Evolutionary conservation across 495 filamentous ascomycete species (phyloP), one percentile per base, ranked within the genome.

Genomic region (Penicillium riverlandense): DNA sequence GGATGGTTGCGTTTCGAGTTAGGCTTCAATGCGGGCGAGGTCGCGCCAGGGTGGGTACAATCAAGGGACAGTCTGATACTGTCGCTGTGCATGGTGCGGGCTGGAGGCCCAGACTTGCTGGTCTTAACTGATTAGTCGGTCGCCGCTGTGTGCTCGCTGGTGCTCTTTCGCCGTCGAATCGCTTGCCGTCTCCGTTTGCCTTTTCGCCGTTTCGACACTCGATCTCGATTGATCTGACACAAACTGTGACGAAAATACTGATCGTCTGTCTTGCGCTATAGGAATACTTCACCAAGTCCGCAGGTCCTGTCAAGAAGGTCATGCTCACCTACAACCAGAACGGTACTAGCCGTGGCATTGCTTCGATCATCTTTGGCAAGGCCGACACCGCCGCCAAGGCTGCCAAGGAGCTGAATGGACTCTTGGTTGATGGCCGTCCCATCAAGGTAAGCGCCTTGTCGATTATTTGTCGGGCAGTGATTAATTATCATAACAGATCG

Each of bases 261-360:
- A 74, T 74, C 52, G 36, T 55, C 35, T 55, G 47, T 52, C 29
- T 53, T 51, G 48, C 55, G 58, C 53, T 71, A 71, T 91, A 98
- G 92, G 92, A 97, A 72, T 98, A 96, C 67, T 96, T 98, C 70
- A 63, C 72, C 57, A 85, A 87, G 62, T 83, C 86, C 57, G 78
- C 94, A 70, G 94, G 91, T 36, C 83, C 86, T 40, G 84, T 96
- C 65, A 96, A 89, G 76, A 80, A 76, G 65, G 86, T 86, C 38
- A 79, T 86, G 58, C 75, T 98, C 55, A 88, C 86, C 29, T 97
- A 97, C 66, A 91, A 90, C 56, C 86, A 90, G 35, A 88, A 88
- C 58, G 90, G 92, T 39, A 76, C 76, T 29, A 96, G 90, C 76
- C 87, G 89, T 63, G 92, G 92, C 42, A 83, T 90, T 52, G 88